Evolutionary conservation across 1,284 basidiomycete genomes (phyloP), one percentile per base, ranked within the genome.

Genomic region (Boletus hoseneyae): DNA sequence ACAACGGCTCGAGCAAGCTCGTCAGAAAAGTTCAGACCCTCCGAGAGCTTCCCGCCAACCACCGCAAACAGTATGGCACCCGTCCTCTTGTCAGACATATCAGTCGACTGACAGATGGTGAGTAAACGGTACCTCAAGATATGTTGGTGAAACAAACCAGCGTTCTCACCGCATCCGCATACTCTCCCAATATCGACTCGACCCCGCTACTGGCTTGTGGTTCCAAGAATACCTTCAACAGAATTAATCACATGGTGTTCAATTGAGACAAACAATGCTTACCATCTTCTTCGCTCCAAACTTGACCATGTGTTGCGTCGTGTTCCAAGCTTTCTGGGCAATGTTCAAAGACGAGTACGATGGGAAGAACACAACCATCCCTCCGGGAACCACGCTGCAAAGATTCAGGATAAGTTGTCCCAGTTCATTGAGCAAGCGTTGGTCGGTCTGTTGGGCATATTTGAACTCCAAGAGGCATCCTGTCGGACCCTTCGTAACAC

Each of bases 21-120:
- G 67, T 93, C 91, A 5, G 90, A 82, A 68, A 99, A 99, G 70
- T 99, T 99, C 59, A 99, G 83, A 2, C 96, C 96, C 70, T 99
- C 96, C 0, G 93, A 97, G 12, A 99, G 78, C 67, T 98, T 99
- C 18, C 94, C 96, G 9, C 96, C 95, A 19, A 99, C 88, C 3
- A 99, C 96, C 1, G 96, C 96, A 52, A 99, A 85, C 6, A 94
- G 72, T 29, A 94, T 66, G 1, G 90, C 89, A 8, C 90, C 91
- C 10, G 74, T 73, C 60, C 64, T 79, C 71, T 62, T 70, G 53
- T 50, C 60, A 46, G 51, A 57, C 23, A n/a, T n/a, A 38, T 58
- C 50, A 10, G 38, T 23, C 21, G 64, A 53, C 63, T 68, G 7
- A 18, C 3, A n/a, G 9, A 27, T 33, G 12, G 18, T 47, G 4